Conservation (phyloP, 2,329 filamentous ascomycete species). For the Didymella keratinophila region DNA sequence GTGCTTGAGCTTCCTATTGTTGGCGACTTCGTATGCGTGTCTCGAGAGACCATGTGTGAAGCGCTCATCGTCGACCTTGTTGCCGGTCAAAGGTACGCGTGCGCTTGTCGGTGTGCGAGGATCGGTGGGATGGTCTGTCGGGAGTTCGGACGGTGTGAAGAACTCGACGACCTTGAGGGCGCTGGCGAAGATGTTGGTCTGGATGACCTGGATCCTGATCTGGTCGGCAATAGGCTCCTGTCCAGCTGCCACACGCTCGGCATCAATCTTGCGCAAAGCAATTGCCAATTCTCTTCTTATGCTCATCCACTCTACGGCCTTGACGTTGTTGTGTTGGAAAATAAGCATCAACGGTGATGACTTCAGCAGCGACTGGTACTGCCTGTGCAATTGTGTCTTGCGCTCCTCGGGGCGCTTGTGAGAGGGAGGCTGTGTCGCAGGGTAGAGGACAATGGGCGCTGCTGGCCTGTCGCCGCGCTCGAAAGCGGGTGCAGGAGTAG, state of each 20-base stretch:
- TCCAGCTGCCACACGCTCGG: slow-evolving; percentile 68
- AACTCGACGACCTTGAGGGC: slow-evolving; percentile 88
- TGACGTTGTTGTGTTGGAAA: slow-evolving; percentile 82
- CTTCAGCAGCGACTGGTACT: slow-evolving; percentile 87
- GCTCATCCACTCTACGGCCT: slow-evolving; percentile 75
- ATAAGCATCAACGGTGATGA: slow-evolving; percentile 85
- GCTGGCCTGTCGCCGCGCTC: slow-evolving; percentile 57
- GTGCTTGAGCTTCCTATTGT: slow-evolving; percentile 61
- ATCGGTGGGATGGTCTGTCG: slow-evolving; percentile 39
- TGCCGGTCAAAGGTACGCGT: slow-evolving; percentile 40
- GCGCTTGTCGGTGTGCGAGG: slow-evolving; percentile 47
- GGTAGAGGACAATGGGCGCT: slow-evolving; percentile 59
- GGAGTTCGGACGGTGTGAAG: slow-evolving; percentile 57
- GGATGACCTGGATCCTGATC: slow-evolving; percentile 82
- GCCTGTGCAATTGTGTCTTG: slow-evolving; percentile 86
- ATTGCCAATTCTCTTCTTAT: slow-evolving; percentile 73
- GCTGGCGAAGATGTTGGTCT: slow-evolving; percentile 87
- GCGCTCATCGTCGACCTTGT: slow-evolving; percentile 58
- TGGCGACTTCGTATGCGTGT: slow-evolving; percentile 60
- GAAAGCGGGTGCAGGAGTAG: slow-evolving; percentile 62
- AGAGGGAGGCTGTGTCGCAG: slow-evolving; percentile 80
- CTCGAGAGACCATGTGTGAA: slow-evolving; percentile 68
- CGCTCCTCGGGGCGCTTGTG: slow-evolving; percentile 85
- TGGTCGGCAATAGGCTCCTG: slow-evolving; percentile 61
- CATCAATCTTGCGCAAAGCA: slow-evolving; percentile 72